phyloP scores from a whole-genome alignment of 805 yeast genomes.

The Komagataella mondaviorum region DNA sequence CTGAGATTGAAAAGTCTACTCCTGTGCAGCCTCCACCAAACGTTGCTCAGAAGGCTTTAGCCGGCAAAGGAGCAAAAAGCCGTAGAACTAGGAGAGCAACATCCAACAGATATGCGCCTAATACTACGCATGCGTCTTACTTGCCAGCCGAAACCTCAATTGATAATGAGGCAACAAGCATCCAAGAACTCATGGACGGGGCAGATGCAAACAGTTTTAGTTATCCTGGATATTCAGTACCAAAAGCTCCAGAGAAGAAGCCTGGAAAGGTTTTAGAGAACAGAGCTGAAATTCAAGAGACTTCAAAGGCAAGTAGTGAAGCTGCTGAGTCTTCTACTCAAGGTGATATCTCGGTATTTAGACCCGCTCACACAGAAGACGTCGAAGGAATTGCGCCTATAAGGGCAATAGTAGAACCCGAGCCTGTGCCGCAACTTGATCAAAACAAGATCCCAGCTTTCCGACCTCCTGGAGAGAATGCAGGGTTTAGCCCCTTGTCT shows the following conservation, averaged over 20 bases:
- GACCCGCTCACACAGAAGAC: neutral
- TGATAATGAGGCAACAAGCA: neutral
- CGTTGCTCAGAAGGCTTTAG: neutral
- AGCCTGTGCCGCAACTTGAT: slow-evolving; percentile 12
- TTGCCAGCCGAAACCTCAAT: neutral
- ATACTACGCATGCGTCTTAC: neutral
- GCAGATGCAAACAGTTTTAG: neutral
- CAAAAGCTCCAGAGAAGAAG: neutral
- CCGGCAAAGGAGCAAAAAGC: neutral
- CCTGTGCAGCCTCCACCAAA: neutral
- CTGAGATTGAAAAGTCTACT: neutral
- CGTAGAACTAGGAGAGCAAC: neutral
- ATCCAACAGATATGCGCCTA: neutral
- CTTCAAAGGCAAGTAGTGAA: neutral
- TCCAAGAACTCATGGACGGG: neutral
- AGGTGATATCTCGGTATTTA: neutral
- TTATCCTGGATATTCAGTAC: neutral
- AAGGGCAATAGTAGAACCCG: slow-evolving; percentile 7
- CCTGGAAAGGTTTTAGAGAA: neutral
- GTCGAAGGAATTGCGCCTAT: slow-evolving; percentile 9
- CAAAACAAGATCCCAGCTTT: neutral
- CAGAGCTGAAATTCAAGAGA: neutral
- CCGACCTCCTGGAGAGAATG: neutral
- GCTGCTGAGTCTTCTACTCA: neutral
- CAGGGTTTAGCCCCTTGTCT: slow-evolving; percentile 8